These are phyloP conservation scores for Neocallimastix lanati DNA, from an alignment of 192 early-diverging fungal species.

Conservation along the genomic window DNA sequence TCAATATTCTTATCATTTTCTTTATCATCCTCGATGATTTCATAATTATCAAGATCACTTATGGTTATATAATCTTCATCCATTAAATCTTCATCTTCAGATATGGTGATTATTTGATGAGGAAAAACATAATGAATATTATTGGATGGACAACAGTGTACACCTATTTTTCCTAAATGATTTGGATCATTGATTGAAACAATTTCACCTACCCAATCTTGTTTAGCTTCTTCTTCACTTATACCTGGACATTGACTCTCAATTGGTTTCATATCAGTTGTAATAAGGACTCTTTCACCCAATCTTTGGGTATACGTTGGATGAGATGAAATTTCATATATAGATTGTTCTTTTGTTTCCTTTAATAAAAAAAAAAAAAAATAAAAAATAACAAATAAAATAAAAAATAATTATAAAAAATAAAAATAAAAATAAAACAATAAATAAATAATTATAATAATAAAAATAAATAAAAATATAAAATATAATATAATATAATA, in stretches of 20 bases:
- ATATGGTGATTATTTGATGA: not conserved
- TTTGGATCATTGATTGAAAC: not conserved
- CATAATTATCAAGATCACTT: not conserved
- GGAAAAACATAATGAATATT: not conserved
- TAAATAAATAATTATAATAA: too few relatives aligned
- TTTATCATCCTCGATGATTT: not conserved
- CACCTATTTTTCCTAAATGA: not conserved
- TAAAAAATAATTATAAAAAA: too few relatives aligned
- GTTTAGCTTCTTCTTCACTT: not conserved
- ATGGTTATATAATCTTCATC: not conserved
- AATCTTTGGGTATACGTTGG: not conserved
- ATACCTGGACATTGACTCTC: not conserved
- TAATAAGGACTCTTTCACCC: not conserved
- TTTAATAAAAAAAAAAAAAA: not conserved
- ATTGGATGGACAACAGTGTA: not conserved
- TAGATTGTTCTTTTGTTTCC: not conserved
- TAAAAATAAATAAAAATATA: too few relatives aligned
- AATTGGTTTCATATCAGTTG: not conserved
- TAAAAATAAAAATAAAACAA: too few relatives aligned
- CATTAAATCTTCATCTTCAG: not conserved
- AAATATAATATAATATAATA: too few relatives aligned
- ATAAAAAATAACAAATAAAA: not conserved
- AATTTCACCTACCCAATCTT: not conserved
- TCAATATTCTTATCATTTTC: conserved; percentile 3
- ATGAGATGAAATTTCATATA: not conserved